phyloP scores from a whole-genome alignment of 1,284 basidiomycete genomes.

The Leccinum pachyderme region DNA sequence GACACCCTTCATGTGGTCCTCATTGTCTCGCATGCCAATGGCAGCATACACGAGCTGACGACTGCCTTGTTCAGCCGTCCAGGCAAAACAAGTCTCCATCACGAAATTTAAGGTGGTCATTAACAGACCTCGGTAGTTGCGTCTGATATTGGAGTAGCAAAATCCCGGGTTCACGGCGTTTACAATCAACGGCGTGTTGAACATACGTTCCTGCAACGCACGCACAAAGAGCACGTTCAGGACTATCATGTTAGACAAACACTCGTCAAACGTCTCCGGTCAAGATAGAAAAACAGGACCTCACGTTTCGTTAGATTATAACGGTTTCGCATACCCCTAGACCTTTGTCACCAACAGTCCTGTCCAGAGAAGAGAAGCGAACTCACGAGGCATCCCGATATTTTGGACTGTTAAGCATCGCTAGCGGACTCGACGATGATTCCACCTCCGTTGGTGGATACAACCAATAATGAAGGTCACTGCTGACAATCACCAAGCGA shows the following conservation, averaged over 20 bases:
- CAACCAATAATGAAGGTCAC: constrained; percentile 23
- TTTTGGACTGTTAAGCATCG: constrained; percentile 30
- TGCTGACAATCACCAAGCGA: constrained; percentile 19
- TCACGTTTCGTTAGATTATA: constrained; percentile 20
- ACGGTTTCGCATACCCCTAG: constrained; percentile 20
- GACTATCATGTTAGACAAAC: constrained; percentile 9
- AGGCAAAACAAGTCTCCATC: constrained; percentile 14
- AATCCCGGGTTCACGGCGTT: constrained; percentile 47
- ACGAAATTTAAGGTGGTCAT: constrained; percentile 7
- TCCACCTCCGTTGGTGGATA: constrained; percentile 26
- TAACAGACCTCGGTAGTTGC: constrained; percentile 15
- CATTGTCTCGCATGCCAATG: constrained; percentile 20
- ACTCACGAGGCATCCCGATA: constrained; percentile 31
- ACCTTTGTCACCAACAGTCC: not conserved
- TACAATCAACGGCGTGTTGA: constrained; percentile 30
- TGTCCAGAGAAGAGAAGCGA: not conserved
- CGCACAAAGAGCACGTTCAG: constrained; percentile 30
- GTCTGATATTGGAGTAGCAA: constrained; percentile 43
- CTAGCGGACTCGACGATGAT: constrained; percentile 29
- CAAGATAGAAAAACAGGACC: not conserved
- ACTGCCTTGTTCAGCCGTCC: constrained; percentile 36
- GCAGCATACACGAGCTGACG: constrained; percentile 37
- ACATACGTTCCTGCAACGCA: constrained; percentile 21
- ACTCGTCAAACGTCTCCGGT: not conserved
- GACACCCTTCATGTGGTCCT: constrained; percentile 39